Base-by-base conservation (phyloP, 2,329 filamentous ascomycete species). In the Penicillium sp. region DNA sequence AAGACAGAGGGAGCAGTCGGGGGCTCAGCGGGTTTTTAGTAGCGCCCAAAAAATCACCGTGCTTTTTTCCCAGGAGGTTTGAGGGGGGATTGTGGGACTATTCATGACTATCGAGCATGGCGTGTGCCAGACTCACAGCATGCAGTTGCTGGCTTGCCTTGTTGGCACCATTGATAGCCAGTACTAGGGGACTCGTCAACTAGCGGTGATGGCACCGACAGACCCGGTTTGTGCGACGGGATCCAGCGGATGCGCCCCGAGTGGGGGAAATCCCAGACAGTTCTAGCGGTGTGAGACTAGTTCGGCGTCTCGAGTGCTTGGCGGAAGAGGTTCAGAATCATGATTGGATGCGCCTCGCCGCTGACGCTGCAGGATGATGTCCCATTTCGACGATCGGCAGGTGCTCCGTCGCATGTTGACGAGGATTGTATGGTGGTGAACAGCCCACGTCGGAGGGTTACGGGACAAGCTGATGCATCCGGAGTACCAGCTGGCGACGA, bases 231-330 rank as follows among this genome's bases (percentile, higher is more conserved):
- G 59, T 59, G 57, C 57, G 58, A 61, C 65, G 58, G 57, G n/a
- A 57, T 33, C 51, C 45, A 38, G 10, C 26, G 38, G 52, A 54
- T 43, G 52, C 26, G 52, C 40, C 49, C 60, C 59, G 62, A 69
- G 62, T 70, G 68, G 68, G 60, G 51, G 55, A 63, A 52, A 52
- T 40, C 53, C 49, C 19, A 46, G 22, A 51, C 35, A 37, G 43
- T 57, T 65, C 60, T 67, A 70, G 68, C 68, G 68, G 68, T 70
- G 68, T 68, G 68, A 68, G 68, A 66, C 68, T 35, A 54, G 56
- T 45, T 51, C 59, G 42, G 60, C 60, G 60, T 58, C 52, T 62
- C 46, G 30, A 26, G 30, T 49, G 38, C 67, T 69, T 69, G 67
- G 66, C 66, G 42, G 4, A 37, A 38, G 22, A 60, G 55, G 53